Evolutionary conservation across 495 filamentous ascomycete genomes (phyloP).

Genomic region (Penicillium dipodomyicola): DNA sequence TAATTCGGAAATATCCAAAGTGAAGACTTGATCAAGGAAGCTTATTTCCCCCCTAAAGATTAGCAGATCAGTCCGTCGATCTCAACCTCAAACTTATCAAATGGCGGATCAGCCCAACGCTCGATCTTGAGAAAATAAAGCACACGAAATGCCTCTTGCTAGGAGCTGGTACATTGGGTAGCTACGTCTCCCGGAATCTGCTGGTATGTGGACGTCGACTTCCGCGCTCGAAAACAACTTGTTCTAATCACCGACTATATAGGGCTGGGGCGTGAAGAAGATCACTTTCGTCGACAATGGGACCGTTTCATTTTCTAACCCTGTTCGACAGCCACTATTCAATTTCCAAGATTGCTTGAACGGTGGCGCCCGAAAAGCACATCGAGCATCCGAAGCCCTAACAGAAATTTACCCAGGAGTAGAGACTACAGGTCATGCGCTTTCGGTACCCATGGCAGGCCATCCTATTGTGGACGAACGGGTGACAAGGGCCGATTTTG

Average conservation of each 20-base stretch:
- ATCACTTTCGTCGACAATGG: slow-evolving; percentile 97
- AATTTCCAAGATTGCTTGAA: slow-evolving; percentile 83
- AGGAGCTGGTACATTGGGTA: slow-evolving; percentile 92
- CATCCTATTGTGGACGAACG: slow-evolving; percentile 76
- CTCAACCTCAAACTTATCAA: slow-evolving; percentile 98
- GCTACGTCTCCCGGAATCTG: slow-evolving; percentile 85
- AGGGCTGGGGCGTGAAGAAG: slow-evolving; percentile 93
- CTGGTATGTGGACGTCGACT: slow-evolving; percentile 48
- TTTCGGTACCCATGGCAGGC: slow-evolving; percentile 92
- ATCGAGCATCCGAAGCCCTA: slow-evolving; percentile 75
- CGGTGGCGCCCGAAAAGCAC: slow-evolving; percentile 82
- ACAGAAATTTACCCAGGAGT: slow-evolving; percentile 89
- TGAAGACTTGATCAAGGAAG: background rate
- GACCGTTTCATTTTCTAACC: slow-evolving; percentile 95
- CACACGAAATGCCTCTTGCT: slow-evolving; percentile 87
- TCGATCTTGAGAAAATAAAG: slow-evolving; percentile 87
- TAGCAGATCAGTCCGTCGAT: slow-evolving; percentile 95
- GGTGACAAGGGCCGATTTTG: slow-evolving; percentile 67
- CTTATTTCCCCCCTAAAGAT: slow-evolving; percentile 31
- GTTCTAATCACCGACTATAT: background rate
- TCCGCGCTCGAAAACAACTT: background rate
- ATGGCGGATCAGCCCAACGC: slow-evolving; percentile 87
- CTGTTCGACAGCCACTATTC: slow-evolving; percentile 91
- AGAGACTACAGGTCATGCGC: slow-evolving; percentile 68
- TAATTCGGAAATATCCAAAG: background rate